These are phyloP conservation scores for Sarocladiaceae sp. DNA, from an alignment of 2,329 filamentous ascomycete species.

Conservation along the genomic window DNA sequence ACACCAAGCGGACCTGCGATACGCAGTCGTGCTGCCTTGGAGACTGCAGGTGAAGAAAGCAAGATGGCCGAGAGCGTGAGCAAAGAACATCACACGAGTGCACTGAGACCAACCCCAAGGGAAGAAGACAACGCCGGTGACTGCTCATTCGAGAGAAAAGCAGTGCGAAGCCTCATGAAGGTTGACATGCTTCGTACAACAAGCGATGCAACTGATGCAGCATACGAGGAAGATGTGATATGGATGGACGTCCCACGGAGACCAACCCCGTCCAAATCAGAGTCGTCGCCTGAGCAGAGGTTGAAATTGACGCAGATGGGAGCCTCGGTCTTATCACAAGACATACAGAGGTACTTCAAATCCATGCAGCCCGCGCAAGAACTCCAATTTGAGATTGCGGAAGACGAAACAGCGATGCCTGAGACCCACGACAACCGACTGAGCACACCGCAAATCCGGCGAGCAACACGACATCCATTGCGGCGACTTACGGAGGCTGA, in stretches of 20 bases:
- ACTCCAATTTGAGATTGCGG: conserved; percentile 27
- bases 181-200: conserved; percentile 29
- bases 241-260: conserved; percentile 20
- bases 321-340: conserved; percentile 13
- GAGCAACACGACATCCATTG: neutral
- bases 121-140: neutral
- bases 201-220: conserved; percentile 27
- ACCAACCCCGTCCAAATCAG: conserved; percentile 12
- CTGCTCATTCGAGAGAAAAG: neutral
- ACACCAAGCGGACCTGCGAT: neutral
- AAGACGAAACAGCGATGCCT: conserved; percentile 28
- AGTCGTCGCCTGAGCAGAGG: neutral
- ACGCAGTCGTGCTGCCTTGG: too few species aligned
- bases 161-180: conserved; percentile 23
- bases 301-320: conserved; percentile 9
- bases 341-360: conserved; percentile 28
- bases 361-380: conserved; percentile 14
- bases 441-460: neutral
- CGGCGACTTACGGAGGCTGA: neutral
- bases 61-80: neutral
- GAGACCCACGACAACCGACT: neutral
- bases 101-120: neutral
- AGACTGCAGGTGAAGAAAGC: too few species aligned
- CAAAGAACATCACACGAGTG: too few species aligned
- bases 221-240: conserved; percentile 15